Percentiles rank a stretch among this genome's conserved stretches.
These are phyloP conservation scores for Tetratostichococcus sp. DNA, from an alignment of 139 green algal species.

Conservation along the genomic window DNA sequence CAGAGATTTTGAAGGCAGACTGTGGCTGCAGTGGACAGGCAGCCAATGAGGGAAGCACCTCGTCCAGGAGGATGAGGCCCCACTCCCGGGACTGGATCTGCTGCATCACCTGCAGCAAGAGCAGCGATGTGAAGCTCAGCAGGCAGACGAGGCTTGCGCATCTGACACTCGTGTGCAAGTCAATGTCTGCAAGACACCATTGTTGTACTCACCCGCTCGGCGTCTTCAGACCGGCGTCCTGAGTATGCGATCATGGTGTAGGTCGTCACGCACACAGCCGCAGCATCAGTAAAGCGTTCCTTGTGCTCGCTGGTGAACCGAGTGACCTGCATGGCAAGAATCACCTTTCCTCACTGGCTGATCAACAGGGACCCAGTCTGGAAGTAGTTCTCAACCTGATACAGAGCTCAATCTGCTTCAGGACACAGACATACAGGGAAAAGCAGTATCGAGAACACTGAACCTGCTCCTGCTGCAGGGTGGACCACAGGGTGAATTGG, in stretches of 20 bases:
- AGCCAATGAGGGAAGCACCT: constrained; percentile 25
- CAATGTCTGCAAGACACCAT: neutral
- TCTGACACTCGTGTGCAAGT: no score
- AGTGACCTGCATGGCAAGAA: constrained; percentile 55
- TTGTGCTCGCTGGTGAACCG: constrained; percentile 88
- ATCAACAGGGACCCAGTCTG: no score
- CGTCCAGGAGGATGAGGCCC: constrained; percentile 95
- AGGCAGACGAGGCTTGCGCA: no score
- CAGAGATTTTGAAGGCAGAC: no score
- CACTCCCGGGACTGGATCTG: constrained; percentile 84
- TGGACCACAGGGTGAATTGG: constrained; percentile 97
- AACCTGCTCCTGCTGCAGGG: constrained; percentile 56
- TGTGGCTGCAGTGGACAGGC: neutral
- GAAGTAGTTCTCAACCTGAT: no score
- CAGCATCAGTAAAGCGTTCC: constrained; percentile 59
- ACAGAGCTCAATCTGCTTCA: neutral
- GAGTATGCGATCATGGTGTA: constrained; percentile 95
- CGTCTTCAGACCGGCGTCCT: constrained; percentile 71
- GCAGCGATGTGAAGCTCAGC: no score
- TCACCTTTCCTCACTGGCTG: no score
- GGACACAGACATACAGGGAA: neutral
- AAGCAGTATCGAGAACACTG: neutral
- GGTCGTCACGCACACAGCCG: constrained; percentile 83
- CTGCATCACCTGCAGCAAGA: constrained; percentile 56
- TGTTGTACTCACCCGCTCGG: neutral